These are phyloP conservation scores for Paracoccidioides lutzii DNA, from an alignment of 2,329 filamentous ascomycete species.

Conservation along the genomic window DNA sequence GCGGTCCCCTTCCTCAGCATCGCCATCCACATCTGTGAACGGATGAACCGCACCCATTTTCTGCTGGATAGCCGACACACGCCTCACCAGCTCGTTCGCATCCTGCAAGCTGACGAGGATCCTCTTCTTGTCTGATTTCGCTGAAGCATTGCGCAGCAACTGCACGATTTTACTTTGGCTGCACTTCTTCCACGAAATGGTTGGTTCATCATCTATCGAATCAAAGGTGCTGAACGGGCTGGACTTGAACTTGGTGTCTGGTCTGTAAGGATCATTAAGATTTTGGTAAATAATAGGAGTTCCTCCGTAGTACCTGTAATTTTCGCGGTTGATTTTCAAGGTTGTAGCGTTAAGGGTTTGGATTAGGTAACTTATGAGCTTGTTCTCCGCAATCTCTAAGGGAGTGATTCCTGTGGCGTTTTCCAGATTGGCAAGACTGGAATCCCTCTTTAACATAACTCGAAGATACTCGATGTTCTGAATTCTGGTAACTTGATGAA, in stretches of 20 bases:
- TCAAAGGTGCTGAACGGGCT: background rate
- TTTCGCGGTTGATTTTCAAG: conserved; percentile 10
- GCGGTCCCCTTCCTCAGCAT: background rate
- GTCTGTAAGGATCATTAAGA: background rate
- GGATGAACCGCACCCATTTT: background rate
- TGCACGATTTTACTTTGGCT: background rate
- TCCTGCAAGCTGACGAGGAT: conserved; percentile 45
- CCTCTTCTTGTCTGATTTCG: conserved; percentile 29
- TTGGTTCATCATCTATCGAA: background rate
- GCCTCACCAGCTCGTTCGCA: conserved; percentile 48
- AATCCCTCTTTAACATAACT: conserved; percentile 38
- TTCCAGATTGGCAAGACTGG: conserved; percentile 53
- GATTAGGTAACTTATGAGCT: conserved; percentile 14
- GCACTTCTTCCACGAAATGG: background rate
- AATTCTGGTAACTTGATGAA: conserved; percentile 27
- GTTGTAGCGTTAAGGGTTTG: conserved; percentile 14
- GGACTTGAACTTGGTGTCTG: background rate
- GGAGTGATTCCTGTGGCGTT: conserved; percentile 67
- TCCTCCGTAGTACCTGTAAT: no score
- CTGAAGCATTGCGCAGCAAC: background rate
- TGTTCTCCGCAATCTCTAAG: conserved; percentile 8
- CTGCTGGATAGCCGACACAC: conserved; percentile 24
- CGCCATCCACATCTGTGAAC: background rate
- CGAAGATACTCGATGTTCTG: conserved; percentile 46
- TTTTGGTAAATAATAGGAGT: background rate